Conservation (phyloP, 306 rosid genomes). For the Quillaja saponaria region DNA sequence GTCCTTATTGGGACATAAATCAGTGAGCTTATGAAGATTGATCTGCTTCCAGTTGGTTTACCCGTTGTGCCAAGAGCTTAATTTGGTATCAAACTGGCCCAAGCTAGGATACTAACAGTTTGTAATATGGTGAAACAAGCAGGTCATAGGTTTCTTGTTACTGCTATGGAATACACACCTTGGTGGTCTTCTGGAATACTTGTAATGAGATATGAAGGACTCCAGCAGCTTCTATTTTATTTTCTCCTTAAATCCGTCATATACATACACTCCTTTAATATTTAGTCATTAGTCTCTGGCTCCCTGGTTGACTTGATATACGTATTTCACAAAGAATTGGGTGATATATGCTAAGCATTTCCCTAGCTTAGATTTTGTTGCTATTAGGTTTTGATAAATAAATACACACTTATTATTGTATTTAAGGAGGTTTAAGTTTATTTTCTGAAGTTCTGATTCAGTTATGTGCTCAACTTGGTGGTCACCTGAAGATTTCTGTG, state of each 20-base stretch:
- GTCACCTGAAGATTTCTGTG: conserved; percentile 25
- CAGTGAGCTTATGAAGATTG: background rate
- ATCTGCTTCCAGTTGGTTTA: conserved; percentile 7
- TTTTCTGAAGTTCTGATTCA: background rate
- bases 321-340: no score
- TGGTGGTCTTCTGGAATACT: background rate
- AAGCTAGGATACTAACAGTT: background rate
- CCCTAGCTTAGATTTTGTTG: conserved; percentile 12
- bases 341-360: no score
- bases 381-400: conserved; percentile 2
- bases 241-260: background rate
- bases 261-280: no score
- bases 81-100: background rate
- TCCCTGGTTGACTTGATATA: no score
- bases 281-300: no score
- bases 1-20: background rate
- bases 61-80: background rate
- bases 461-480: conserved; percentile 4
- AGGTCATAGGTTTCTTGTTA: background rate
- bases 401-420: background rate
- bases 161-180: background rate
- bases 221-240: background rate
- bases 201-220: conserved; percentile 10
- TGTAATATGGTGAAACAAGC: conserved; percentile 5
- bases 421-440: conserved; percentile 1